Conservation (phyloP, 495 filamentous ascomycete species). For the Corynascus novoguineensis region DNA sequence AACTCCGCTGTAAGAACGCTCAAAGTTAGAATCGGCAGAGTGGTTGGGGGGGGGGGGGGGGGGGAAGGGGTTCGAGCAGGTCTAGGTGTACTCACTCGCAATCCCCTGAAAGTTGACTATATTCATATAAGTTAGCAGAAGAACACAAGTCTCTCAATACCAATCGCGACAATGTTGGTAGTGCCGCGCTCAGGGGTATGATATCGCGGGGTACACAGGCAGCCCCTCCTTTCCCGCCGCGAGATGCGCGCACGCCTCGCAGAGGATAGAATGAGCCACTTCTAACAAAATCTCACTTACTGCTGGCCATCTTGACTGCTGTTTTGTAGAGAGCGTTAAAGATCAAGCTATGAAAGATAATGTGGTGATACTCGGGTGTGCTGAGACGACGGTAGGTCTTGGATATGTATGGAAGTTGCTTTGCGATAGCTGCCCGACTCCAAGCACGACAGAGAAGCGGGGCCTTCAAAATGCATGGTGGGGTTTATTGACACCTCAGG, state of each 20-base stretch:
- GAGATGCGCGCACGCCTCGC: background rate
- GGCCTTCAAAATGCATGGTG: slow-evolving; percentile 4
- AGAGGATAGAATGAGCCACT: background rate
- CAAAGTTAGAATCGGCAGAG: slow-evolving; percentile 12
- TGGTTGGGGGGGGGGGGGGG: too few species aligned
- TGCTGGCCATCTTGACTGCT: slow-evolving; percentile 10
- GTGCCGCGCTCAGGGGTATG: too few species aligned
- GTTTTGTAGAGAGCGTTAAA: background rate
- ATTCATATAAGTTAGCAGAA: slow-evolving; percentile 8
- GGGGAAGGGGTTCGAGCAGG: background rate
- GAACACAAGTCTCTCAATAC: background rate
- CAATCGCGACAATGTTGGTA: background rate
- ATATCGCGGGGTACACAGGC: slow-evolving; percentile 16
- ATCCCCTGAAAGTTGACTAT: slow-evolving; percentile 19
- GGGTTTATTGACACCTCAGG: slow-evolving; percentile 17
- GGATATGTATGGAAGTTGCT: background rate
- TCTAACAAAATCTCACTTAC: background rate
- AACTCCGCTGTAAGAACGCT: slow-evolving; percentile 60
- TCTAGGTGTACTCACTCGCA: slow-evolving; percentile 25
- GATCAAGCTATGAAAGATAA: background rate
- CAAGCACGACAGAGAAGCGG: slow-evolving; percentile 1
- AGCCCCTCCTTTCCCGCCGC: slow-evolving; percentile 1
- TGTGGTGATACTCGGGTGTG: background rate
- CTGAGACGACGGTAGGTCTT: background rate
- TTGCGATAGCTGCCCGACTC: slow-evolving; percentile 7